Base-by-base conservation (phyloP, 2,329 filamentous ascomycete genomes). In the Pseudogymnoascus sp. region DNA sequence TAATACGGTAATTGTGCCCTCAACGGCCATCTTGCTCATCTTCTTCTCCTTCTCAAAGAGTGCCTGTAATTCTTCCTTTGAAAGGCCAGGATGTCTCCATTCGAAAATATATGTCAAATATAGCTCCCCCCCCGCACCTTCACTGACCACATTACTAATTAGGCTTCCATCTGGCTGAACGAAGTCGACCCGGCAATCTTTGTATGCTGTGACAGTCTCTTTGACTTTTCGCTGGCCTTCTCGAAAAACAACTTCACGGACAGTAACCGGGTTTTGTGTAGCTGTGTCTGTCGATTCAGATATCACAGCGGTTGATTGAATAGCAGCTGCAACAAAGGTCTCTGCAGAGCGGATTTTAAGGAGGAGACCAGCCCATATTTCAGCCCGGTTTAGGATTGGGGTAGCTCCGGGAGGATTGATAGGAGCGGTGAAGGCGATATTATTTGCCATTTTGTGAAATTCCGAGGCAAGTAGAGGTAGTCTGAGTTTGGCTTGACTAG, bases 51-150 rank as follows among this genome's bases (percentile, higher is more conserved):
- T 62, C 24, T 53, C 56, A 3, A n/a, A 8, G 1, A 16, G 8
- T 16, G 16, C 37, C 53, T 35, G 21, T n/a, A 64, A 21, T 35
- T 65, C 37, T 31, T 62, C 63, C 8, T 44, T 14, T 33, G 31
- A 33, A 14, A 67, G 65, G 6, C 68, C 73, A 0, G 70, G 70
- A 66, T 75, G 74, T 60, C 70, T 68, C 74, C 74, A 77, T 61
- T 77, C 74, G 65, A 77, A 77, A 2, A 72, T 71, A 67, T 76
- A 78, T 1, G 75, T 78, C 70, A 78, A 68, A 60, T 72, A 74
- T n/a, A 77, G 50, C 7, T 74, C 72, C 6, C 72, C 73, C 8
- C 67, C 67, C 14, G n/a, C 61, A 0, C 67, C 66, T 2, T 74
- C 74, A 11, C 74, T 68, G 26, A 71, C 74, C 40, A 76, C 66